These are phyloP conservation scores for Helicocarpus griseus DNA, from an alignment of 2,329 filamentous ascomycete genomes.

Conservation along the genomic window DNA sequence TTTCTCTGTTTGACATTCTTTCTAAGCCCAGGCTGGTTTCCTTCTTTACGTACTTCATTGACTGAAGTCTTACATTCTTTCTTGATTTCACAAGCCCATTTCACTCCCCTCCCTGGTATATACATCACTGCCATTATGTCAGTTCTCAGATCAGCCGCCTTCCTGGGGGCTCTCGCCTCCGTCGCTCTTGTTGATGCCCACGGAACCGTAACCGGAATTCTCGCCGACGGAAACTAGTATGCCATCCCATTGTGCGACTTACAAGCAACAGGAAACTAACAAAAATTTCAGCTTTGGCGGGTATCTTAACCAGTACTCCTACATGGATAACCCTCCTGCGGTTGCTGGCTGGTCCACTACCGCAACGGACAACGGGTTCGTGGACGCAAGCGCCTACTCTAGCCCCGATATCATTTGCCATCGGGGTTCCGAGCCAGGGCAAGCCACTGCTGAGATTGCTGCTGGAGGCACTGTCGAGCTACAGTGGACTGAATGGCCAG, in stretches of 20 bases:
- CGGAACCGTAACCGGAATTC: conserved; percentile 28
- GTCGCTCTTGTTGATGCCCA: conserved; percentile 31
- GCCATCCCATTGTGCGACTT: not conserved
- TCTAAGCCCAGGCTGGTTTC: not conserved
- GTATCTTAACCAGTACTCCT: conserved; percentile 29
- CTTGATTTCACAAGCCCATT: not conserved
- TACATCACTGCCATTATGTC: not conserved
- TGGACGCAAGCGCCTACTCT: conserved; percentile 39
- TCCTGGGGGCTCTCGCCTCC: conserved; percentile 17
- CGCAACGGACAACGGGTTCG: conserved; percentile 45
- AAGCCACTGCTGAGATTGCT: conserved; percentile 44
- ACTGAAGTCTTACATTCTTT: conserved; percentile 3
- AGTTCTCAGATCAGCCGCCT: not conserved
- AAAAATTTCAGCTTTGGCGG: conserved; percentile 29
- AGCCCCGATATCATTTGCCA: conserved; percentile 53
- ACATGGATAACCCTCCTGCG: conserved; percentile 27
- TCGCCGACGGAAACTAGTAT: conserved; percentile 28
- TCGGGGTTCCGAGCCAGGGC: conserved; percentile 34
- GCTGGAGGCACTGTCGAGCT: conserved; percentile 51
- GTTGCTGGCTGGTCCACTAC: conserved; percentile 47
- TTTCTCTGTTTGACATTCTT: not conserved
- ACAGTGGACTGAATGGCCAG: conserved; percentile 58
- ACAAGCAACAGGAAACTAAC: not conserved
- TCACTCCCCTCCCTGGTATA: not conserved
- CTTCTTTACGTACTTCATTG: conserved; percentile 5